Base-by-base conservation (phyloP, 441 rosid species). In the Macaranga tanarius region DNA sequence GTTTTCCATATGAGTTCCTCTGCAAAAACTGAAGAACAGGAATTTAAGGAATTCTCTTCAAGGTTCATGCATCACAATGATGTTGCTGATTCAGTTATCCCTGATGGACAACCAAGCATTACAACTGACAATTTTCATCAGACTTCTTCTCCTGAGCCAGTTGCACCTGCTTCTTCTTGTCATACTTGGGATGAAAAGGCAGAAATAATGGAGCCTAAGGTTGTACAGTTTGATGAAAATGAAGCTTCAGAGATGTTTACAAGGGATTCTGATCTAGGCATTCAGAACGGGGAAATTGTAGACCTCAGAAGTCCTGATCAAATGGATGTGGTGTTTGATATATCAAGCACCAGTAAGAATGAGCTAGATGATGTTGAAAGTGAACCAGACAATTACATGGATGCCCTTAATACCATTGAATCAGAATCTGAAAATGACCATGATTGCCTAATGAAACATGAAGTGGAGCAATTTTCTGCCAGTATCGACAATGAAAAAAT, bases 341-440 rank as follows among this genome's bases (percentile, higher is more conserved):
- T 71, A 75, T 83, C 88, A 76, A 76, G 75, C 59, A 69, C 71
- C 50, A 57, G 23, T 61, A 70, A 63, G 65, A 75, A 78, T 23
- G 83, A 81, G 72, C 69, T 70, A 71, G 84, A 84, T 42, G 92
- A 87, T 75, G 74, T 80, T 74, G 99, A 89, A 73, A 95, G 99
- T 61, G 97, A 92, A 82, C 80, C 87, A 34, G 99, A 92, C 44
- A 76, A 85, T 70, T 92, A 70, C 48, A 79, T 85, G 86, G 99
- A 95, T 85, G 99, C 99, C 34, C 95, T 90, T 63, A 92, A 92
- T 78, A 86, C 87, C 15, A 88, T 95, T 42, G 97, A 95, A 74
- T 81, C 90, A 2, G 99, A 90, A 89, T 91, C 90, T 58, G 99
- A 90, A 75, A 86, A 58, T 64, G 90, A 89, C 75, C 71, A 76